Base-by-base conservation (phyloP, 2,329 filamentous ascomycete species). In the Botrytis pseudocinerea region DNA sequence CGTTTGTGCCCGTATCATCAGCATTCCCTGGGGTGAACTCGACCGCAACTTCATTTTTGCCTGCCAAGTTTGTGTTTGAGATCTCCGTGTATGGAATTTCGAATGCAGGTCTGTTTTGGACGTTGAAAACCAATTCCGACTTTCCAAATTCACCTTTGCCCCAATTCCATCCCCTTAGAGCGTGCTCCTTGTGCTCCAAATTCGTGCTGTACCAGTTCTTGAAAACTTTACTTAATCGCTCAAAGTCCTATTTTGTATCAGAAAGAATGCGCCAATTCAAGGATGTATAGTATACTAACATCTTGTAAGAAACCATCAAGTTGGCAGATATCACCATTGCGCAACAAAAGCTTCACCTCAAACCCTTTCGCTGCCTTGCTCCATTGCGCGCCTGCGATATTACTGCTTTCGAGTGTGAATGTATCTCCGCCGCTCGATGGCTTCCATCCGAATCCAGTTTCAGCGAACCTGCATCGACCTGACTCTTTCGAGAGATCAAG, bases 101-200 rank as follows among this genome's bases (percentile, higher is more conserved):
- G 82, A 99, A 99, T 8, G 95, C 93, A 4, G 96, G 96, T 79
- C 94, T 91, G 83, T 98, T 99, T 82, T 97, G 94, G 54, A 99
- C 96, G 82, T 95, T 98, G 87, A 99, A 99, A 44, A 93, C 89
- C 72, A 99, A 89, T 85, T 99, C 96, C 71, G 94, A 92, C 84
- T 98, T 97, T 75, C 92, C 92, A 82, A 99, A 97, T 80, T 99
- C 96, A 76, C 94, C 93, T 84, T 98, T 99, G 80, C 96, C 96
- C 97, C 96, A 99, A 82, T 99, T 99, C 96, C 96, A 99, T 73
- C 96, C 96, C 78, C 96, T 91, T 74, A 99, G 86, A 38, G 96
- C 94, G 83, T 98, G 96, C 83, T 99, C 96, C 83, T 93, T 94
- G 82, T 90, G 93, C 82, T 98, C 95, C 74, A 99, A 88, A 79